Conservation (phyloP, 2,329 filamentous ascomycete species). For the Trichophyton simii region DNA sequence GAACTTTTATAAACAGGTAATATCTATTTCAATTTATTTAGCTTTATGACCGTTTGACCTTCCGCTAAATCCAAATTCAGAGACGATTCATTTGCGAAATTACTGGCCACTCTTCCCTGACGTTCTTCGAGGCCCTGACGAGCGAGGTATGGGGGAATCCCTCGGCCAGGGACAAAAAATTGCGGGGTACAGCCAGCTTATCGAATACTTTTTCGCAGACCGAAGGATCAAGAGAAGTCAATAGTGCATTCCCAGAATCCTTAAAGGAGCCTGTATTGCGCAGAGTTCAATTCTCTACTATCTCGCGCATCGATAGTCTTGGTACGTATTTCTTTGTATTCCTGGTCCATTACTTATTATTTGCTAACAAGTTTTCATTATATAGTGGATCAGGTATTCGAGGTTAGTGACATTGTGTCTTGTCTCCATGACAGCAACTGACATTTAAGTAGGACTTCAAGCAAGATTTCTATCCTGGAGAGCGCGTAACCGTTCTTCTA, state of each 20-base stretch:
- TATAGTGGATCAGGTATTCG: constrained; percentile 39
- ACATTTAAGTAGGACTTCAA: constrained; percentile 52
- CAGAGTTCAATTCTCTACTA: constrained; percentile 80
- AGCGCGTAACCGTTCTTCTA: constrained; percentile 63
- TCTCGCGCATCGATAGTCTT: constrained; percentile 75
- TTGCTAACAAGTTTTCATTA: background rate
- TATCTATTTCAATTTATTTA: background rate
- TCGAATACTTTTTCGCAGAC: constrained; percentile 37
- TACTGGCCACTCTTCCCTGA: constrained; percentile 80
- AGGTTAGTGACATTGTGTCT: constrained; percentile 19
- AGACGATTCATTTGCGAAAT: constrained; percentile 91
- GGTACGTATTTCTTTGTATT: constrained; percentile 33
- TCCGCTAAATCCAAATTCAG: constrained; percentile 30
- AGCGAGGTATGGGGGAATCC: constrained; percentile 58
- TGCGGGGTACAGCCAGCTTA: constrained; percentile 17
- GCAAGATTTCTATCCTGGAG: constrained; percentile 79
- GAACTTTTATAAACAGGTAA: constrained; percentile 86
- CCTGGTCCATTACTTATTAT: background rate
- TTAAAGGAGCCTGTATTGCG: constrained; percentile 83
- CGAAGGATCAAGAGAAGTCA: constrained; percentile 73
- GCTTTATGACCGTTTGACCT: background rate
- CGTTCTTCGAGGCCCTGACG: constrained; percentile 81
- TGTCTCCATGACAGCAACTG: constrained; percentile 12
- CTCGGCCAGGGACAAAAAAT: background rate
- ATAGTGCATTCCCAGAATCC: constrained; percentile 80